Percentiles rank a stretch among this genome's conserved stretches.
Evolutionary conservation across 2,329 filamentous ascomycete genomes (phyloP).

Genomic region (Phaeosphaeria sp.): DNA sequence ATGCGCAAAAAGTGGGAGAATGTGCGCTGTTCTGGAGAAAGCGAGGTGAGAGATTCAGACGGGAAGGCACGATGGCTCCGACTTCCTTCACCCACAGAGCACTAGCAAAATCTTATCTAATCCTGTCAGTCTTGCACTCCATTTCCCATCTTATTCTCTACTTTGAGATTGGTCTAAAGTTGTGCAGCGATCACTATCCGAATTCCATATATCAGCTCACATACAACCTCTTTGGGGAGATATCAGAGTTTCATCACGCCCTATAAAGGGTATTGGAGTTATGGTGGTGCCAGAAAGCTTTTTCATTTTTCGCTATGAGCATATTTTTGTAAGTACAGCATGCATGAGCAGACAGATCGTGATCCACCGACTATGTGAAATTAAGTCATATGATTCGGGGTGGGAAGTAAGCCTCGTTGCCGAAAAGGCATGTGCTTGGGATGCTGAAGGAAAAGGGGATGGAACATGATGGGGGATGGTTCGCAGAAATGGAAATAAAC

Average conservation of each 20-base stretch:
- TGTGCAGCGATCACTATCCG: background rate
- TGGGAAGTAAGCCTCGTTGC: background rate
- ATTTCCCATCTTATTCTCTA: no score
- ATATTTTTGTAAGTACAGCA: conserved; percentile 10
- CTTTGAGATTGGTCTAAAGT: background rate
- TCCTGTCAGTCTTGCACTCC: no score
- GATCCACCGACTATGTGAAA: background rate
- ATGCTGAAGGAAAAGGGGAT: background rate
- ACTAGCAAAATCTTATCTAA: background rate
- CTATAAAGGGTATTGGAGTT: background rate
- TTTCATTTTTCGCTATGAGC: conserved; percentile 19
- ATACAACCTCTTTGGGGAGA: background rate
- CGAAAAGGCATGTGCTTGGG: background rate
- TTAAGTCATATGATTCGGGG: background rate
- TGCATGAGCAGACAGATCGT: conserved; percentile 6
- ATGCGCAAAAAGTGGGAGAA: background rate
- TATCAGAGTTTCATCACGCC: background rate
- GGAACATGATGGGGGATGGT: background rate
- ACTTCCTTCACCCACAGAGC: background rate
- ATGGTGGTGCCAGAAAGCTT: conserved; percentile 12
- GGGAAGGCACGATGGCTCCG: background rate
- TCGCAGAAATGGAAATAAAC: background rate
- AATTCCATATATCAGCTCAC: background rate
- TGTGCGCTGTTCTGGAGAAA: background rate
- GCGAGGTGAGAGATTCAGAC: background rate